These are phyloP conservation scores for Blastomyces parvus DNA, from an alignment of 2,329 filamentous ascomycete genomes.

Conservation along the genomic window DNA sequence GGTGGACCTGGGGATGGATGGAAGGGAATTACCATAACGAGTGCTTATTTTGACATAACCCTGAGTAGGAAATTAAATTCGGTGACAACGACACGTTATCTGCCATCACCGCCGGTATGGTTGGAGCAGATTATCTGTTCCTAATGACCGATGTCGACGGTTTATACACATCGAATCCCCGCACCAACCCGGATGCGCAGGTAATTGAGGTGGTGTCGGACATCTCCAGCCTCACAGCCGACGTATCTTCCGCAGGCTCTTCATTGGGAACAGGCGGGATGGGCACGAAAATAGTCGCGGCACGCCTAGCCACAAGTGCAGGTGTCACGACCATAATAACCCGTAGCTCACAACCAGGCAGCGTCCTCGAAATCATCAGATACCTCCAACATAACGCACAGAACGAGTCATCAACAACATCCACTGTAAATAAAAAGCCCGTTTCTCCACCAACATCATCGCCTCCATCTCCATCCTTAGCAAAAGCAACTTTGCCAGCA, in stretches of 20 bases:
- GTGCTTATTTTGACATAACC: not conserved
- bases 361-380: conserved; percentile 75
- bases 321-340: conserved; percentile 96
- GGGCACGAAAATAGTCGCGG: conserved; percentile 94
- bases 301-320: conserved; percentile 80
- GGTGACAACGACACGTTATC: conserved; percentile 97
- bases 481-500: conserved; percentile 47
- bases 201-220: conserved; percentile 90
- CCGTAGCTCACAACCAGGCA: conserved; percentile 82
- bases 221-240: conserved; percentile 69
- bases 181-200: conserved; percentile 71
- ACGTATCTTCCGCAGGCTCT: conserved; percentile 85
- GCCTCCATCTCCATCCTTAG: conserved; percentile 14
- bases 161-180: conserved; percentile 90
- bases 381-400: conserved; percentile 54
- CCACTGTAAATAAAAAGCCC: conserved; percentile 25
- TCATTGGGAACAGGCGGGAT: conserved; percentile 89
- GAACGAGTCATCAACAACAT: conserved; percentile 70
- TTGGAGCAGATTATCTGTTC: conserved; percentile 92
- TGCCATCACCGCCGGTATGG: conserved; percentile 93
- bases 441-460: conserved; percentile 30
- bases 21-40: not conserved
- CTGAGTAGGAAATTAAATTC: conserved; percentile 77
- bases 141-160: conserved; percentile 99
- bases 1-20: conserved; percentile 12